Conservation (phyloP, 257 asterid genomes). For the Solanum chilense region DNA sequence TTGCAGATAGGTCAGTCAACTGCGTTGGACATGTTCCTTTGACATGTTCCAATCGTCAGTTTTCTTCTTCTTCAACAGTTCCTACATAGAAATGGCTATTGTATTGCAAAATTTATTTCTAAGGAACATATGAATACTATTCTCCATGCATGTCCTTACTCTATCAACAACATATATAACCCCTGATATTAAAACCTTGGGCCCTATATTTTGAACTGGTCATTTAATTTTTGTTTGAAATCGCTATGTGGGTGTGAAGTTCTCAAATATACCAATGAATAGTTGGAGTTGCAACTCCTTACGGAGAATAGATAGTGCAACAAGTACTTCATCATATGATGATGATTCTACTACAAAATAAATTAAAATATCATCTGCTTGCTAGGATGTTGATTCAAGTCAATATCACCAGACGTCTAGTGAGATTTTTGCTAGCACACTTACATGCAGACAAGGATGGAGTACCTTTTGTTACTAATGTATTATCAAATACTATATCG, state of each 20-base stretch:
- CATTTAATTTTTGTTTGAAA: too few relatives aligned
- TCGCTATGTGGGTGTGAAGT: background rate
- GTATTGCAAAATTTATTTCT: background rate
- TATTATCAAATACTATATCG: too few relatives aligned
- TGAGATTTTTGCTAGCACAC: background rate
- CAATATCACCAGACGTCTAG: background rate
- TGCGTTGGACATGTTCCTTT: too few relatives aligned
- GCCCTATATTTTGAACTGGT: background rate
- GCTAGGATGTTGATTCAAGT: background rate
- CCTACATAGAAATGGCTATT: background rate
- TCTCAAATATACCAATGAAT: background rate
- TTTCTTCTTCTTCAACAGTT: too few relatives aligned
- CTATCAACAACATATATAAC: background rate
- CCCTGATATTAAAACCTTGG: background rate
- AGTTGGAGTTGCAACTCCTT: background rate
- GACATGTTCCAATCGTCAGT: too few relatives aligned
- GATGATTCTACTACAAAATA: background rate
- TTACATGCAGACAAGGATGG: too few relatives aligned
- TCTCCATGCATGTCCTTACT: background rate
- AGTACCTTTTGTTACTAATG: too few relatives aligned
- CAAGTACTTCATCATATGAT: background rate
- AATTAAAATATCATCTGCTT: too few relatives aligned
- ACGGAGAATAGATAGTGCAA: background rate
- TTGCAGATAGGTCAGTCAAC: too few relatives aligned
- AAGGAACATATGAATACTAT: background rate